phyloP scores from a whole-genome alignment of 1,284 basidiomycete genomes.

The Takashimella tepidaria region DNA sequence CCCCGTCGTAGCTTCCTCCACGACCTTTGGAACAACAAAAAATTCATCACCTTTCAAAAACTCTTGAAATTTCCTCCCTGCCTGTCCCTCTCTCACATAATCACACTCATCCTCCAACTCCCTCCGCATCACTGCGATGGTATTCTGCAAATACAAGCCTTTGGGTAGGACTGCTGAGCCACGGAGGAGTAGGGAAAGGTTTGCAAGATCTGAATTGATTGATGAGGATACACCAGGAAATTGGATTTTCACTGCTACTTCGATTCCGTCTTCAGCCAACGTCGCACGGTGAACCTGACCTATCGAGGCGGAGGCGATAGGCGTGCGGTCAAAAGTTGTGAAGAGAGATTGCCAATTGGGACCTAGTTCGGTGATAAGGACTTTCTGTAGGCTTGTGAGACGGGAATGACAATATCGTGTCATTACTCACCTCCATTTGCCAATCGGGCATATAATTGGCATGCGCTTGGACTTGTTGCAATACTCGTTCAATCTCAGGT shows the following conservation, averaged over 20 bases:
- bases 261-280: constrained; percentile 50
- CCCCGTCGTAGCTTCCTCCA: constrained; percentile 68
- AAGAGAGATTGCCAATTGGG: constrained; percentile 70
- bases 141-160: constrained; percentile 84
- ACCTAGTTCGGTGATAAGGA: constrained; percentile 70
- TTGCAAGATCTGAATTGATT: constrained; percentile 81
- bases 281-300: constrained; percentile 88
- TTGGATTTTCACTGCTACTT: constrained; percentile 90
- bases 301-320: constrained; percentile 94
- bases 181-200: constrained; percentile 75
- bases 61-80: constrained; percentile 60
- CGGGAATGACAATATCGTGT: background rate
- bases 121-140: constrained; percentile 78
- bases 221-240: constrained; percentile 87
- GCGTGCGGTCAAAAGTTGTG: constrained; percentile 70
- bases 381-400: constrained; percentile 54
- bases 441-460: constrained; percentile 99
- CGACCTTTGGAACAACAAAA: constrained; percentile 80
- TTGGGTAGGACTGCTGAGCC: constrained; percentile 76
- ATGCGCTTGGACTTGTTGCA: constrained; percentile 85
- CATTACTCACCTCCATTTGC: constrained; percentile 78
- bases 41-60: constrained; percentile 58
- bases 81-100: constrained; percentile 80
- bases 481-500: constrained; percentile 79
- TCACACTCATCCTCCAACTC: constrained; percentile 96